Conservation (phyloP, 805 yeast genomes). For the Lipomyces kockii region DNA sequence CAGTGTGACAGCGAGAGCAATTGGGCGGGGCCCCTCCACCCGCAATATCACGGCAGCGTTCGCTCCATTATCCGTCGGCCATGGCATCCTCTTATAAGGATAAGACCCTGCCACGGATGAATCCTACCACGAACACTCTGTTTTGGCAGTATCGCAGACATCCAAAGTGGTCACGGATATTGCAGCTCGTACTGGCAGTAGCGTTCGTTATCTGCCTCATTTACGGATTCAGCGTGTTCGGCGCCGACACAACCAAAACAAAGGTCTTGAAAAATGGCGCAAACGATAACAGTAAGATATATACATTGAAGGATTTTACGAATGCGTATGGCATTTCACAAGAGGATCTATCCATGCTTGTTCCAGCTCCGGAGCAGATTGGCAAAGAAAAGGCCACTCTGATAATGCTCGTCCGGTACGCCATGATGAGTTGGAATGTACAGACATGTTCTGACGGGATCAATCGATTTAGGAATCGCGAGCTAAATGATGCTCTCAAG, state of each 20-base stretch:
- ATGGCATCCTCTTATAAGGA: slow-evolving; percentile 18
- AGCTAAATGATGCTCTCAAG: slow-evolving; percentile 58
- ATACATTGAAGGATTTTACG: slow-evolving; percentile 26
- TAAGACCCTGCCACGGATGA: slow-evolving; percentile 20
- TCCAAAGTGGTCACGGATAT: slow-evolving; percentile 13
- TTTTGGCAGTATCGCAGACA: slow-evolving; percentile 10
- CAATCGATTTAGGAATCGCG: slow-evolving; percentile 55
- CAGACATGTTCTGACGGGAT: neutral
- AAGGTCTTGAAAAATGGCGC: neutral
- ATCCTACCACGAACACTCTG: slow-evolving; percentile 8
- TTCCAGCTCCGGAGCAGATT: slow-evolving; percentile 27
- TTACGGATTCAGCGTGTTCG: slow-evolving; percentile 5
- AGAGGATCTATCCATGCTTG: slow-evolving; percentile 19
- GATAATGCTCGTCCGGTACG: slow-evolving; percentile 75
- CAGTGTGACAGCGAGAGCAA: no score
- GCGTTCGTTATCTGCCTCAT: slow-evolving; percentile 15
- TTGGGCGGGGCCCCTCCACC: no score
- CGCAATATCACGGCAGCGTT: no score
- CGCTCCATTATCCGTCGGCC: no score
- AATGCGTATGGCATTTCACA: slow-evolving; percentile 13
- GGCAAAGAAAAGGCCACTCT: slow-evolving; percentile 82
- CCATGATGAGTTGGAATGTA: neutral
- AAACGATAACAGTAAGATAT: neutral
- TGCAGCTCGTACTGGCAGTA: slow-evolving; percentile 12
- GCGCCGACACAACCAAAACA: slow-evolving; percentile 6